Base-by-base conservation (phyloP, 2,329 filamentous ascomycete species). In the Emergomyces orientalis region DNA sequence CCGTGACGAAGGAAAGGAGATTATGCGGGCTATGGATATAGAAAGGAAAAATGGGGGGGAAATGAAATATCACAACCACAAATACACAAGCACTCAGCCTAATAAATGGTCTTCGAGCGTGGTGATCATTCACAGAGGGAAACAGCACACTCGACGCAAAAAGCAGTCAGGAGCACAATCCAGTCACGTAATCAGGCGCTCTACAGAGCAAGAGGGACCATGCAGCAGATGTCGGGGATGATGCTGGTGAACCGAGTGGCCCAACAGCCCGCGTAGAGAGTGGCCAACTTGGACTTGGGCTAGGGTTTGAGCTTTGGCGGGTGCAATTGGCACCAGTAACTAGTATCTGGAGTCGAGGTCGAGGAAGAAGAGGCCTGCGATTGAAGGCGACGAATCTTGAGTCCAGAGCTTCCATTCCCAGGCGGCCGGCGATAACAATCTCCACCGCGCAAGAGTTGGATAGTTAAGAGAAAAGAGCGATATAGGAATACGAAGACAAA, bases 361-460 rank as follows among this genome's bases (percentile, higher is more conserved):
- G 45, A 25, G 45, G 59, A 54, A 60, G 59, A 25, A 43, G 34
- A 60, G 45, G 47, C 49, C 45, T 41, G 43, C 32, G 32, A 32
- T 34, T 54, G 59, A 47, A 30, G 41, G 43, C 30, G 25, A 27
- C 14, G 13, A 19, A 41, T 4, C 22, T 47, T 49, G 41, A 59
- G 6, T 13, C 49, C 59, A 60, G 59, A 60, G 32, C n/a, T 55
- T 63, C 60, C n/a, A 68, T 70, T 25, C 59, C 59, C 59, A 60
- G 25, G 4, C 34, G 37, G 57, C n/a, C 57, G 49, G 39, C 27
- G 43, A 22, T 17, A 22, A 25, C 39, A 22, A 34, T 17, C 43
- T 34, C 41, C 41, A 22, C 39, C 9, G 41, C 39, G 41, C 7
- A 47, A 34, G 41, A 47, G 41, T 27, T 5, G 25, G 41, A 45